Percentiles rank a stretch among this genome's conserved stretches.
Evolutionary conservation across 257 asterid genomes (phyloP).

Genomic region (Euphrasia confusa): DNA sequence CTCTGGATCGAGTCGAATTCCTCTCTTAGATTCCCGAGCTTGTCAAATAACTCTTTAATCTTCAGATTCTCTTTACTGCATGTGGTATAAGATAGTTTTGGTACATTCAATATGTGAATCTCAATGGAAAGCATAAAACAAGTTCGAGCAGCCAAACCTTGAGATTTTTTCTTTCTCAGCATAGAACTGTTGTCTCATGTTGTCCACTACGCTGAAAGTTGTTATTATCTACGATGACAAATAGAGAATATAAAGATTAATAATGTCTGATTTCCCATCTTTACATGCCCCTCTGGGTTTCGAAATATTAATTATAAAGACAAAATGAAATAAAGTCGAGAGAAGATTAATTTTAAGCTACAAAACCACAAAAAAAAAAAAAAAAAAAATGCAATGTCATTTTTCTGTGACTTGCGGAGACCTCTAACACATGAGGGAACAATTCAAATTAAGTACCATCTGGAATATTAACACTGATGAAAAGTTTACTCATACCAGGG

Average conservation of each 20-base stretch:
- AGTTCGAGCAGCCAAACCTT: constrained; percentile 42
- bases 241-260: not conserved
- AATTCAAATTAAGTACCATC: not conserved
- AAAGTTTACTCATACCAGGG: constrained; percentile 10
- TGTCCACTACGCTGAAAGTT: constrained; percentile 85
- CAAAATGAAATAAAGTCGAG: constrained; percentile 1
- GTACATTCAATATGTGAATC: not conserved
- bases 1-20: constrained; percentile 79
- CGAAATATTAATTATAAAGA: not conserved
- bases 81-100: constrained; percentile 3
- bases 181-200: constrained; percentile 81
- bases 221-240: constrained; percentile 59
- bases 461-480: constrained; percentile 1
- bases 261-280: not conserved
- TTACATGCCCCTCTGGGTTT: not conserved
- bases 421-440: not conserved
- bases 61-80: constrained; percentile 70
- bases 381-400: not conserved
- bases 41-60: constrained; percentile 67
- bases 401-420: not conserved
- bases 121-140: not conserved
- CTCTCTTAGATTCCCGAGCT: constrained; percentile 58
- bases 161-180: constrained; percentile 53
- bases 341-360: not conserved
- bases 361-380: constrained; percentile 2